These are phyloP conservation scores for Diatrype stigma DNA, from an alignment of 2,329 filamentous ascomycete species.

Conservation along the genomic window DNA sequence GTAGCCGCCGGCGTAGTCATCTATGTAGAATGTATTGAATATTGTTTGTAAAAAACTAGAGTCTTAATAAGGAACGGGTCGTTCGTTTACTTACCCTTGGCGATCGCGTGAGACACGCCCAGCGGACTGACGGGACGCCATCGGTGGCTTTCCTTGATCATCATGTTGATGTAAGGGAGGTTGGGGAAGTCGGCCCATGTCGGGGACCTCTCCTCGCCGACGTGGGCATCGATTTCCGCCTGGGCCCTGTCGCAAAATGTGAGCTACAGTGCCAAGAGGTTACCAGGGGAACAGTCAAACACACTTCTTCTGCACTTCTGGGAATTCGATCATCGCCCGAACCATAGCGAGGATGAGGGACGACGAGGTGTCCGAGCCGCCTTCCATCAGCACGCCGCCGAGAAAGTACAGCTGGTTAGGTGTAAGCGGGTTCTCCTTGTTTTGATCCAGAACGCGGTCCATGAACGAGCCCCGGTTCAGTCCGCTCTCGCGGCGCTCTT, in stretches of 20 bases:
- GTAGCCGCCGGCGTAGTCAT: constrained; percentile 35
- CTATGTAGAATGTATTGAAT: constrained; percentile 11
- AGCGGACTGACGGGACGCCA: constrained; percentile 35
- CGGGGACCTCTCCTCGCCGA: constrained; percentile 32
- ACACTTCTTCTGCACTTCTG: constrained; percentile 29
- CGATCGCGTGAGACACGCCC: constrained; percentile 33
- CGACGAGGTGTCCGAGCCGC: constrained; percentile 32
- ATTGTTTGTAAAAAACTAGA: not conserved
- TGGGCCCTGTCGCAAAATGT: constrained; percentile 34
- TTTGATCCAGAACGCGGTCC: not conserved
- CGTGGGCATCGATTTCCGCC: constrained; percentile 34
- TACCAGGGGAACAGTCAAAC: too few species aligned
- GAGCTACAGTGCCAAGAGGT: too few species aligned
- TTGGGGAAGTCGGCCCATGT: constrained; percentile 31
- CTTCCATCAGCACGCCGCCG: constrained; percentile 25
- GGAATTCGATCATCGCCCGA: constrained; percentile 38
- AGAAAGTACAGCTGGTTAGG: constrained; percentile 33
- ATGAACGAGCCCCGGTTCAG: not conserved
- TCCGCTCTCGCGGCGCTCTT: not conserved
- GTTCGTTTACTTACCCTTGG: constrained; percentile 8
- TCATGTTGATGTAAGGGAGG: constrained; percentile 36
- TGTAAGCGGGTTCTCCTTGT: constrained; percentile 24
- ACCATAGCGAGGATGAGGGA: constrained; percentile 32
- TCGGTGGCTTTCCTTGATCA: constrained; percentile 38
- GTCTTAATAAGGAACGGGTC: too few species aligned